These are phyloP conservation scores for Starmerella roubikii DNA, from an alignment of 805 yeast genomes.

Conservation along the genomic window DNA sequence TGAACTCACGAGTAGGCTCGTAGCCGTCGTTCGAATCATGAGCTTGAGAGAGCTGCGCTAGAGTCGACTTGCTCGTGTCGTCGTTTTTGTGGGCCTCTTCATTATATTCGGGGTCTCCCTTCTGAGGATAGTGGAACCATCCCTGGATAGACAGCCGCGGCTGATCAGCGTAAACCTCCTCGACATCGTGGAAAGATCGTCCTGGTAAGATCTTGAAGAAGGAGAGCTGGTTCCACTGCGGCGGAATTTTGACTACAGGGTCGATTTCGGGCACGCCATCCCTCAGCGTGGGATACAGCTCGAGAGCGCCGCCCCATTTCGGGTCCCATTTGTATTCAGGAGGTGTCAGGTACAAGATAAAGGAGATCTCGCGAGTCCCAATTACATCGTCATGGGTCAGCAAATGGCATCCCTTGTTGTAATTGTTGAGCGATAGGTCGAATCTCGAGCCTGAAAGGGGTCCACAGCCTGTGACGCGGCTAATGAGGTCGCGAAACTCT, in stretches of 20 bases:
- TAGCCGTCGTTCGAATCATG: conserved; percentile 67
- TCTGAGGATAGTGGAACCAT: conserved; percentile 97
- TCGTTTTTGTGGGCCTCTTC: conserved; percentile 50
- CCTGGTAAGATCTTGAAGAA: conserved; percentile 96
- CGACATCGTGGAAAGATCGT: conserved; percentile 91
- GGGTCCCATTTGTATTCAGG: conserved; percentile 84
- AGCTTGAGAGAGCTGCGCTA: conserved; percentile 59
- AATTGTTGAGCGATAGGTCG: conserved; percentile 84
- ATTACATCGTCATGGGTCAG: conserved; percentile 96
- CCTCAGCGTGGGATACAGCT: conserved; percentile 72
- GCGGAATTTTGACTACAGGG: conserved; percentile 53
- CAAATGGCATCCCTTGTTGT: conserved; percentile 84
- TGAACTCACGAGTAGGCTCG: conserved; percentile 45
- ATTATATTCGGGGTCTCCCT: conserved; percentile 73
- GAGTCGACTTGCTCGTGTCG: conserved; percentile 54
- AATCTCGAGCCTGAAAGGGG: conserved; percentile 80
- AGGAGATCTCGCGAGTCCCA: conserved; percentile 86
- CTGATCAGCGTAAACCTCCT: conserved; percentile 84
- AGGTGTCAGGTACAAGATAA: conserved; percentile 82
- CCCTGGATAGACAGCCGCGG: conserved; percentile 91
- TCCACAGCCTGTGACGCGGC: conserved; percentile 73
- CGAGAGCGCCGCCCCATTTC: conserved; percentile 83
- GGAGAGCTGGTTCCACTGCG: conserved; percentile 92
- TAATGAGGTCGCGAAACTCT: conserved; percentile 64
- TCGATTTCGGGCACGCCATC: conserved; percentile 87